These are phyloP conservation scores for Cryptosporidium muris DNA, from an alignment of 169 alveolate genomes.

Conservation along the genomic window DNA sequence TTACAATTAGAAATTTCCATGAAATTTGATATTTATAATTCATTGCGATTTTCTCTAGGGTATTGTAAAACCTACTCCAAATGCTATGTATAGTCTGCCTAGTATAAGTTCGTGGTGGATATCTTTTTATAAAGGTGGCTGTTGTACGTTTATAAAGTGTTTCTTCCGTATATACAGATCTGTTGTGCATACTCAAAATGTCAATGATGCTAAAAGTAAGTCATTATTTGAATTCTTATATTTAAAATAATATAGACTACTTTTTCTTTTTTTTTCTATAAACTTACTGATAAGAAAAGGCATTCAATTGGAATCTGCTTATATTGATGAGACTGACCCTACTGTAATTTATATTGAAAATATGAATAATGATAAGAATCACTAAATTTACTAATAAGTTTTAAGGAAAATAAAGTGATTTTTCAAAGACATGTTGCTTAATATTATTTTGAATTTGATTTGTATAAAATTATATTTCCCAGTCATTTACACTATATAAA, in stretches of 20 bases:
- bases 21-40: background rate
- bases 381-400: background rate
- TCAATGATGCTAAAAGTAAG: background rate
- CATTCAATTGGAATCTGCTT: slow-evolving; percentile 10
- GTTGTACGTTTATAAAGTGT: slow-evolving; percentile 39
- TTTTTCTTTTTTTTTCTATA: background rate
- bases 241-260: background rate
- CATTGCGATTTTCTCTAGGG: background rate
- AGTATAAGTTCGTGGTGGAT: slow-evolving; percentile 50
- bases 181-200: background rate
- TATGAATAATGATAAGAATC: background rate
- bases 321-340: slow-evolving; percentile 56
- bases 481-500: too few species aligned
- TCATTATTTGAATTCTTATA: background rate
- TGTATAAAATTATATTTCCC: background rate
- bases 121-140: slow-evolving; percentile 64
- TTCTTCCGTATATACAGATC: slow-evolving; percentile 10
- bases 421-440: background rate
- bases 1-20: background rate
- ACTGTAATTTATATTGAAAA: slow-evolving; percentile 60
- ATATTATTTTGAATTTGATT: background rate
- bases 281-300: background rate
- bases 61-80: slow-evolving; percentile 29
- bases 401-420: background rate
- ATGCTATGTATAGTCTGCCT: slow-evolving; percentile 29